phyloP scores from a whole-genome alignment of 371 early-diverging fungal species.

The Mycotypha africana region DNA sequence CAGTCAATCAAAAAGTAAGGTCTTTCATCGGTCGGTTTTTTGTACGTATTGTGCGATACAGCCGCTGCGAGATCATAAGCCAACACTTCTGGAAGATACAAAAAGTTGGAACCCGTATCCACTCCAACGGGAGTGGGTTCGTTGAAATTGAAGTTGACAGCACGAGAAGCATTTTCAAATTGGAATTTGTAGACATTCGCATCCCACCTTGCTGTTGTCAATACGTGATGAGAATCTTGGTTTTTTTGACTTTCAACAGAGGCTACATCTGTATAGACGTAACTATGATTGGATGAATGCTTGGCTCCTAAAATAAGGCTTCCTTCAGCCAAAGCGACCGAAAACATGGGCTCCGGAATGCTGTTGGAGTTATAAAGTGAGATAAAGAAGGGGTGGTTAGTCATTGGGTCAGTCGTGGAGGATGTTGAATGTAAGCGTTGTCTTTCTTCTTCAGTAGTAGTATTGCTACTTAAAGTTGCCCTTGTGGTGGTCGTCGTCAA shows the following conservation, averaged over 20 bases:
- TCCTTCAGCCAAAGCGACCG: constrained; percentile 10
- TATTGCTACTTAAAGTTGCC: too few relatives aligned
- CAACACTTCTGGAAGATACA: constrained; percentile 28
- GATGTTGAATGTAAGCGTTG: constrained; percentile 31
- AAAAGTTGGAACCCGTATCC: constrained; percentile 43
- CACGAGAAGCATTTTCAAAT: too few relatives aligned
- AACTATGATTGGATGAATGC: constrained; percentile 17
- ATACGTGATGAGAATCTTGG: too few relatives aligned
- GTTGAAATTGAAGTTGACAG: constrained; percentile 17
- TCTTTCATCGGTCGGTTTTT: not conserved
- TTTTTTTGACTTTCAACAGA: too few relatives aligned
- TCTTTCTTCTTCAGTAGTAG: too few relatives aligned
- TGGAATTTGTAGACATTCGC: too few relatives aligned
- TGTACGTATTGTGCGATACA: constrained; percentile 4
- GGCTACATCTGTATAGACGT: not conserved
- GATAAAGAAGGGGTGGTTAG: too few relatives aligned
- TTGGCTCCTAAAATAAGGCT: constrained; percentile 14
- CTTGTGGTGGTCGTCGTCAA: constrained; percentile 24
- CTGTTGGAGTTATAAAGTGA: constrained; percentile 21
- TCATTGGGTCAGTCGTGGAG: not conserved
- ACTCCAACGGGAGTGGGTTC: constrained; percentile 15
- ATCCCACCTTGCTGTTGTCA: too few relatives aligned
- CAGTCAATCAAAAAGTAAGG: constrained; percentile 24
- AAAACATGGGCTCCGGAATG: constrained; percentile 35
- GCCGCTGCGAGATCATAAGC: constrained; percentile 20